phyloP scores from a whole-genome alignment of 805 yeast species.

The Candida silvatica region DNA sequence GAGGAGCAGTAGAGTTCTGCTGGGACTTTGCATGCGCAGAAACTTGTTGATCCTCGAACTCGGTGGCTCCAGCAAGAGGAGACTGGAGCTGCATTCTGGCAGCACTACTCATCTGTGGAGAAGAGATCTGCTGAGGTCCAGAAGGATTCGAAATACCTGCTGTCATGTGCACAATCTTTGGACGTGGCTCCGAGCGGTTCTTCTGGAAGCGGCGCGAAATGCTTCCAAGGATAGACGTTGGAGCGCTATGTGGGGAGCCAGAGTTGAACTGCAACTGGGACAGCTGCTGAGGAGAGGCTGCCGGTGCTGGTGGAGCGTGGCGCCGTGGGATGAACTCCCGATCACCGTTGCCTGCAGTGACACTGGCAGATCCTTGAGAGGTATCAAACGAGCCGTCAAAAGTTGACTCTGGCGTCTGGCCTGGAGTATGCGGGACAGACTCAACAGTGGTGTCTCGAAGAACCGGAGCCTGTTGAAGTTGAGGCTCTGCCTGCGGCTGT shows the following conservation, averaged over 20 bases:
- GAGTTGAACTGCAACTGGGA: not conserved
- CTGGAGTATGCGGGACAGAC: not conserved
- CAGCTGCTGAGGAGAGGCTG: constrained; percentile 1
- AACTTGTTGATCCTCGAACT: not conserved
- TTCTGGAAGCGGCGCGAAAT: constrained; percentile 20
- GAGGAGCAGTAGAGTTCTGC: not conserved
- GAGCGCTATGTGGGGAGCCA: constrained; percentile 3
- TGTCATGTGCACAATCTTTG: constrained; percentile 16
- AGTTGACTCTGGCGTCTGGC: no score
- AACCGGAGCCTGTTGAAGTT: not conserved
- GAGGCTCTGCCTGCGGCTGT: not conserved
- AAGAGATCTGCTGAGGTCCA: constrained; percentile 12
- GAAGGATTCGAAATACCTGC: constrained; percentile 15
- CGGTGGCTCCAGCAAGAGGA: not conserved
- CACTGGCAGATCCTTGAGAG: not conserved
- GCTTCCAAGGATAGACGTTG: constrained; percentile 20
- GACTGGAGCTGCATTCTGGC: constrained; percentile 2
- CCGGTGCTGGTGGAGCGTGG: constrained; percentile 29
- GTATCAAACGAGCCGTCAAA: not conserved
- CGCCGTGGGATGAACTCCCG: constrained; percentile 25
- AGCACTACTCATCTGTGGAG: constrained; percentile 7
- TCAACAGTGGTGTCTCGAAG: not conserved
- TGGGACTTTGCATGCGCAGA: not conserved
- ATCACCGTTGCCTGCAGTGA: constrained; percentile 6
- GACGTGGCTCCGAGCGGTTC: constrained; percentile 8